Evolutionary conservation across 306 rosid genomes (phyloP).

Genomic region (Medicago lupulina): DNA sequence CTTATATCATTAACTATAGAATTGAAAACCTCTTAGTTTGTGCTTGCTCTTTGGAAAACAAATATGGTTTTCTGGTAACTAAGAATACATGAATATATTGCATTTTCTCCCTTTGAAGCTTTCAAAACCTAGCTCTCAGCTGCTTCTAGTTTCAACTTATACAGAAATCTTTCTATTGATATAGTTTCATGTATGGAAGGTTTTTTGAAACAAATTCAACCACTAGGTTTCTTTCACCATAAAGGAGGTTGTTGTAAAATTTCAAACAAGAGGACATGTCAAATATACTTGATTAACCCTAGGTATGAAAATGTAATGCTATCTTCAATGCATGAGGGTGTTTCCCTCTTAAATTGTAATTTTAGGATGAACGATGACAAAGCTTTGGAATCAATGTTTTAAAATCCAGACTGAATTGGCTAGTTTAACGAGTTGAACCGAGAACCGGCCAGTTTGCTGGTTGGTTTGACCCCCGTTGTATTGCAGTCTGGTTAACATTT

Average conservation of each 20-base stretch:
- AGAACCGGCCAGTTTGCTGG: background rate
- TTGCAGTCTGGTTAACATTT: too few relatives aligned
- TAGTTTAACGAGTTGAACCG: background rate
- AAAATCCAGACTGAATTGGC: background rate
- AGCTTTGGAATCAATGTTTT: background rate
- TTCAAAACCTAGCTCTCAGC: constrained; percentile 1
- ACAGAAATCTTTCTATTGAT: too few relatives aligned
- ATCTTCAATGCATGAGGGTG: background rate
- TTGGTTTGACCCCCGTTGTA: background rate
- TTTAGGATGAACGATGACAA: background rate
- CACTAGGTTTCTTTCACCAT: constrained; percentile 1
- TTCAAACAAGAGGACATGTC: background rate
- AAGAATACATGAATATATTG: background rate
- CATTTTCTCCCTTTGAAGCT: background rate
- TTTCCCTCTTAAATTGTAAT: constrained; percentile 4
- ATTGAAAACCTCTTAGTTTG: background rate
- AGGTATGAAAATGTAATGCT: background rate
- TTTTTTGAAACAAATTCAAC: background rate
- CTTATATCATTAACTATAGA: constrained; percentile 9
- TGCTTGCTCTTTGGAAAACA: background rate
- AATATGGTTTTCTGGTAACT: constrained; percentile 2
- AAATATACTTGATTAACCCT: background rate
- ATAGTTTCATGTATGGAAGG: constrained; percentile 1
- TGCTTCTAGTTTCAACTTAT: constrained; percentile 26
- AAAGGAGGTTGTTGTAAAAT: constrained; percentile 5